Evolutionary conservation across 352 stramenopile genomes (phyloP), one percentile per base, ranked within the genome.

Genomic region (Pythium brachiatum): DNA sequence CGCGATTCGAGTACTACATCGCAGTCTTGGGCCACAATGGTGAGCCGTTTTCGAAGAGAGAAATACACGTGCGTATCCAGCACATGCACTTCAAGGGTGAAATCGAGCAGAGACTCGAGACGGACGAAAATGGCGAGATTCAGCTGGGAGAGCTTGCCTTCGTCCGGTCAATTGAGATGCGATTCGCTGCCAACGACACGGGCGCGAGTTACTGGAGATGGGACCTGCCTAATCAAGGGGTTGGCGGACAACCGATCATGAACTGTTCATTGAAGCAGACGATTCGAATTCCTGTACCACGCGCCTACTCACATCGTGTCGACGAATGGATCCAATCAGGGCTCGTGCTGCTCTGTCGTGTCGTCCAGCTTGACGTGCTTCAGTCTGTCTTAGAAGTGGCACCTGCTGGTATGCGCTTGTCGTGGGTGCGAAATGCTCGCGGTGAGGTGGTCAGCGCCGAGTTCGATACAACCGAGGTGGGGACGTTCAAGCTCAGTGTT

Each of bases 11-110:
- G 18, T 84, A 76, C 47, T 34, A 50, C 25, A 59, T 86, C 12
- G 38, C 75, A 16, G 64, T 80, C 2, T 52, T 82, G 18, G 76
- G 78, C 16, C 78, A 86, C 55, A 88, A 88, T 53, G 76, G 78
- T 25, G 76, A 88, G 59, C 34, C 63, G 11, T 62, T 88, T 20
- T 64, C 67, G n/a, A 64, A 69, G 21, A 36, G 36, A 29, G 34
- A 51, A 2, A 13, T 39, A 16, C 34, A 39, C 2, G 34, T 39
- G 34, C 5, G 34, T 3, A 18, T 39, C 18, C 6, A 15, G 9
- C 34, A 39, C 34, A 39, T 39, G 2, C 34, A 39, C 34, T 39
- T 39, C 34, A 2, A 16, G 5, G 9, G 9, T 13, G 12, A 8
- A 2, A 39, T 39, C 9, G 2, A 18, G 34, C 34, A 39, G 34